phyloP scores from a whole-genome alignment of 768 basidiomycete genomes.

The Lentinula lateritia region DNA sequence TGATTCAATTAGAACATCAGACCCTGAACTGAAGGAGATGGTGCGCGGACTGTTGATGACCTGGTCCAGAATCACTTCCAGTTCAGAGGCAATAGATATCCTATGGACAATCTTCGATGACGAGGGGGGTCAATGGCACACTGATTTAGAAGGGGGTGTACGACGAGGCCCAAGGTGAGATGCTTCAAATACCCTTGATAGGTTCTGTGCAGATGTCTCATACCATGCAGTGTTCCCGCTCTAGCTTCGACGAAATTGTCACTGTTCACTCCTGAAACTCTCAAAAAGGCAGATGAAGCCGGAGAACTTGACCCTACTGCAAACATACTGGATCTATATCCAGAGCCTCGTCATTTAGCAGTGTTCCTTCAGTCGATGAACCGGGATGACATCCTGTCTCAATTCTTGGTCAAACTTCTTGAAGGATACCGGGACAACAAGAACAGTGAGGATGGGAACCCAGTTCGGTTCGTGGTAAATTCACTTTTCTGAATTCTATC shows the following conservation, averaged over 20 bases:
- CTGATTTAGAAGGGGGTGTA: conserved; percentile 50
- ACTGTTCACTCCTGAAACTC: conserved; percentile 49
- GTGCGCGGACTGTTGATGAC: conserved; percentile 57
- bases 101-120: conserved; percentile 57
- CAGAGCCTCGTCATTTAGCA: conserved; percentile 70
- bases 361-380: conserved; percentile 58
- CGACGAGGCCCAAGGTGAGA: conserved; percentile 39
- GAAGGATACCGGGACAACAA: conserved; percentile 58
- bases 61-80: conserved; percentile 68
- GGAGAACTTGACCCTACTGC: conserved; percentile 44
- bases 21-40: conserved; percentile 57
- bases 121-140: conserved; percentile 48
- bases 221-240: conserved; percentile 8
- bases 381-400: conserved; percentile 64
- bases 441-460: conserved; percentile 34
- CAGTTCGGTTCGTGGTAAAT: conserved; percentile 37
- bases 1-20: conserved; percentile 49
- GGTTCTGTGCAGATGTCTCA: conserved; percentile 1
- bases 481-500: neutral
- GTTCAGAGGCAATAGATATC: conserved; percentile 43
- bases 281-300: conserved; percentile 29
- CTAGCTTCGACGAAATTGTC: conserved; percentile 24
- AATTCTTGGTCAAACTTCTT: conserved; percentile 68
- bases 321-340: conserved; percentile 63
- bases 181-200: too few relatives aligned